phyloP scores from a whole-genome alignment of 176 grass and related monocot species.

The Carex cristatella region DNA sequence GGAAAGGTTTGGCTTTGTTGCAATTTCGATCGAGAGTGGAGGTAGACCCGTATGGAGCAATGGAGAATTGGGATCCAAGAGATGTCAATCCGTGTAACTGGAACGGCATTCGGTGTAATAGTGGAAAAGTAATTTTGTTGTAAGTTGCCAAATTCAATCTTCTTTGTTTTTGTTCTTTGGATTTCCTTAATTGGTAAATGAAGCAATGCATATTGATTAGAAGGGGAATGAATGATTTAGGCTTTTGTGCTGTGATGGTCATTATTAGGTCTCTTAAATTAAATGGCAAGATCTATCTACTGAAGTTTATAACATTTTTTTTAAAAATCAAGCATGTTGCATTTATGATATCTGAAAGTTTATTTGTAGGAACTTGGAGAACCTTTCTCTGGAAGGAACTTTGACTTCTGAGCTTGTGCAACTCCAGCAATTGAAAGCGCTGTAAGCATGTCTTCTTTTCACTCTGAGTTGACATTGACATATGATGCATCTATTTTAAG shows the following conservation, averaged over 20 bases:
- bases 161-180: background rate
- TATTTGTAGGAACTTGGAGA: conserved; percentile 71
- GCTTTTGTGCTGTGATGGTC: background rate
- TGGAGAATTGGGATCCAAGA: conserved; percentile 55
- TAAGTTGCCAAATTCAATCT: conserved; percentile 42
- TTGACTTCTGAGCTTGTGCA: conserved; percentile 66
- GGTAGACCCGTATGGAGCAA: conserved; percentile 55
- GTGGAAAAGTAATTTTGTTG: conserved; percentile 64
- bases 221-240: background rate
- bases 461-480: background rate
- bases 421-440: conserved; percentile 66
- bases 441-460: conserved; percentile 54
- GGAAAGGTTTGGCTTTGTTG: conserved; percentile 58
- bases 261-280: background rate
- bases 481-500: background rate
- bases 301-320: background rate
- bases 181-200: conserved; percentile 14
- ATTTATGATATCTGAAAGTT: conserved; percentile 24
- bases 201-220: background rate
- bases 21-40: conserved; percentile 68
- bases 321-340: background rate
- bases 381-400: conserved; percentile 62
- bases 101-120: conserved; percentile 52
- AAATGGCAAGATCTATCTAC: background rate
- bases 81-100: conserved; percentile 65